phyloP scores from a whole-genome alignment of 495 filamentous ascomycete species.

The Podospora bellae-mahoneyi region DNA sequence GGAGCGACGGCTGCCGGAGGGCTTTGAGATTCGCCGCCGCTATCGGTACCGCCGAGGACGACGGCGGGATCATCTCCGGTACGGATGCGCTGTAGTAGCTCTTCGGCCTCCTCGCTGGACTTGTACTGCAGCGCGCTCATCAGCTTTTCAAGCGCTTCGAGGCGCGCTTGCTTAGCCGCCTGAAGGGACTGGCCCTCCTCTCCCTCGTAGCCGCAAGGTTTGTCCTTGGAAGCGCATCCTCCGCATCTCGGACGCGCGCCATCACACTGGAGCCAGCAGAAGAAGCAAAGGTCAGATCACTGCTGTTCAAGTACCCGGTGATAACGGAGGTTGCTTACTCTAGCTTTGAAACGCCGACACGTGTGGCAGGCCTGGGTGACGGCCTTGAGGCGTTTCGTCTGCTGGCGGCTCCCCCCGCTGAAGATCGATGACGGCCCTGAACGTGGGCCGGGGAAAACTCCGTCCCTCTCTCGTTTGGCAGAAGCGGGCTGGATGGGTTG shows the following conservation, averaged over 20 bases:
- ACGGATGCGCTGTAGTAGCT: constrained; percentile 22
- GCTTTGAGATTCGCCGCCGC: background rate
- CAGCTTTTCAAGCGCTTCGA: constrained; percentile 28
- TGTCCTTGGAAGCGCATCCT: constrained; percentile 20
- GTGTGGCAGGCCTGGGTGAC: constrained; percentile 30
- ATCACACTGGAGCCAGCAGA: constrained; percentile 23
- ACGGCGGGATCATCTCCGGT: constrained; percentile 7
- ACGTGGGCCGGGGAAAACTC: constrained; percentile 6
- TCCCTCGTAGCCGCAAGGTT: constrained; percentile 29
- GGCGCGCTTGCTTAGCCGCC: constrained; percentile 23
- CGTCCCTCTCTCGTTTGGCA: constrained; percentile 8
- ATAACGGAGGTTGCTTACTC: constrained; percentile 12
- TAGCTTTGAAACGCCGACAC: constrained; percentile 27
- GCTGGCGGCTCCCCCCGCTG: background rate
- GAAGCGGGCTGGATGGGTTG: constrained; percentile 24
- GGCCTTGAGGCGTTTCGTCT: constrained; percentile 24
- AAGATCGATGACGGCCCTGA: constrained; percentile 6
- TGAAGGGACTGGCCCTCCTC: constrained; percentile 32
- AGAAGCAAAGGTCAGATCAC: background rate
- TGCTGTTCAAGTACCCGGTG: background rate
- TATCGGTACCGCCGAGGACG: background rate
- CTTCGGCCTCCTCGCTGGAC: constrained; percentile 26
- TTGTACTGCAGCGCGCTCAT: constrained; percentile 23
- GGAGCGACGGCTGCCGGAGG: background rate
- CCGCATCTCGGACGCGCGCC: constrained; percentile 29